Evolutionary conservation across 2,329 filamentous ascomycete genomes (phyloP).

Genomic region (Exophiala spinifera): DNA sequence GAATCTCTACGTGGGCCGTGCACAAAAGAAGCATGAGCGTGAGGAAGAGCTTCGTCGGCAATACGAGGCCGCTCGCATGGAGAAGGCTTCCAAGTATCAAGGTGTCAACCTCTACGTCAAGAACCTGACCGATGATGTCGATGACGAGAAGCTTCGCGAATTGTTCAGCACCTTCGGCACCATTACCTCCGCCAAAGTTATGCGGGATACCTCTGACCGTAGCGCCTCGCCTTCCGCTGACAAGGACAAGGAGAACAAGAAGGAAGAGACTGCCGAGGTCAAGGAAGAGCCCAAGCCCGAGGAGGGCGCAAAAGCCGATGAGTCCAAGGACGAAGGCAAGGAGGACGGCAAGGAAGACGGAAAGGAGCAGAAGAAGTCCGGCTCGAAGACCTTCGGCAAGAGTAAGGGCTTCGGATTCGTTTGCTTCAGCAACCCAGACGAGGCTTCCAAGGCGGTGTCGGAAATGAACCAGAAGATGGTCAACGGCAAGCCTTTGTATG

Average conservation of each 20-base stretch:
- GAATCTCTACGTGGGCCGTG: conserved; percentile 95
- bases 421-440: conserved; percentile 99
- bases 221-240: conserved; percentile 38
- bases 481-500: conserved; percentile 92
- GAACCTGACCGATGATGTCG: conserved; percentile 94
- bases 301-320: conserved; percentile 32
- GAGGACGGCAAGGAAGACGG: conserved; percentile 57
- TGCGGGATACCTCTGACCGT: conserved; percentile 72
- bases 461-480: conserved; percentile 99
- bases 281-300: conserved; percentile 50
- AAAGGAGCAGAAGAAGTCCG: conserved; percentile 50
- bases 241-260: conserved; percentile 54
- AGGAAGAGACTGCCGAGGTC: conserved; percentile 50
- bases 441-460: conserved; percentile 96
- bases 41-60: conserved; percentile 99
- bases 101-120: conserved; percentile 99
- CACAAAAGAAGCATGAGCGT: conserved; percentile 99
- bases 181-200: conserved; percentile 98
- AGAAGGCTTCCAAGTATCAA: conserved; percentile 99
- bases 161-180: conserved; percentile 89
- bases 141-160: conserved; percentile 94
- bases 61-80: conserved; percentile 93
- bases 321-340: conserved; percentile 43
- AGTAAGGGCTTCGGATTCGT: conserved; percentile 99
- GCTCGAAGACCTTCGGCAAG: conserved; percentile 77